Evolutionary conservation across 2,329 filamentous ascomycete species (phyloP).

Genomic region (Gaeumannomyces tritici): DNA sequence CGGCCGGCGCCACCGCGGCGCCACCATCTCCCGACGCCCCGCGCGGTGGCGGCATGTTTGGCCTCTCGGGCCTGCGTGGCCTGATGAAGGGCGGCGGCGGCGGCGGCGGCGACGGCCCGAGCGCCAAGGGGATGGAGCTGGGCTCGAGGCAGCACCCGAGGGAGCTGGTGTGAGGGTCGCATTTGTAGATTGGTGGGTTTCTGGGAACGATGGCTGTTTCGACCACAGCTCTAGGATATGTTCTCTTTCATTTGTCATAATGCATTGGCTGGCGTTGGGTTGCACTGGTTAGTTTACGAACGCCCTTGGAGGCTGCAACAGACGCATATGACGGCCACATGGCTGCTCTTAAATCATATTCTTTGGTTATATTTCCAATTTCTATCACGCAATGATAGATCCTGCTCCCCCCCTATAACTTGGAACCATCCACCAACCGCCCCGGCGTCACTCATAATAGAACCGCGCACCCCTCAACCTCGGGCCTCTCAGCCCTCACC

Average conservation of each 20-base stretch:
- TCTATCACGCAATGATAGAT: too few relatives aligned
- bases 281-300: neutral
- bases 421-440: too few relatives aligned
- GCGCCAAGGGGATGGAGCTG: neutral
- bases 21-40: neutral
- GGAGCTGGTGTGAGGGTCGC: neutral
- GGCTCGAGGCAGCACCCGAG: neutral
- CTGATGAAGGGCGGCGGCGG: neutral
- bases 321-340: too few relatives aligned
- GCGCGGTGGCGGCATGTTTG: neutral
- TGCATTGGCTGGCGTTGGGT: neutral
- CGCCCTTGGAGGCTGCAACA: neutral
- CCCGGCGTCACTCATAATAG: too few relatives aligned
- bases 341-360: too few relatives aligned
- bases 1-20: neutral
- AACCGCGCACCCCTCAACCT: too few relatives aligned
- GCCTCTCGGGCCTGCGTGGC: constrained; percentile 1
- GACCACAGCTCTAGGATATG: neutral
- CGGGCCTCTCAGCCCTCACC: too few relatives aligned
- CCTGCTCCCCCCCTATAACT: too few relatives aligned
- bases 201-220: too few relatives aligned
- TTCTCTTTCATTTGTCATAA: neutral
- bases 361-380: too few relatives aligned
- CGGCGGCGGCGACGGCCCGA: neutral
- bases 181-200: neutral